Conservation (phyloP, 2,329 filamentous ascomycete species). For the Thermoascus crustaceus region DNA sequence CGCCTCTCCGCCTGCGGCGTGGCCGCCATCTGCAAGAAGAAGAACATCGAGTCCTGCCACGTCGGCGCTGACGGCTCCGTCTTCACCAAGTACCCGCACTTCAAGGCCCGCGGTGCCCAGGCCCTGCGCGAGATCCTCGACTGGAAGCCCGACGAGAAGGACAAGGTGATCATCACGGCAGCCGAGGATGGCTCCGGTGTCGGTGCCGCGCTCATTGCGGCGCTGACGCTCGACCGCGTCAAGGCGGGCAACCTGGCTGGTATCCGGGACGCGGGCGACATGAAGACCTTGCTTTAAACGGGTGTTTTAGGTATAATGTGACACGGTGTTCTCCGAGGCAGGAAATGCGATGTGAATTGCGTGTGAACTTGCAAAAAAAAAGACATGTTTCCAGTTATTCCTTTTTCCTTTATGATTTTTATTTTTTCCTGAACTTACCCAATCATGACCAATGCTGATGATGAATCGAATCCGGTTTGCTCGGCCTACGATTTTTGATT, state of each 20-base stretch:
- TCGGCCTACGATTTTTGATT: too few relatives aligned
- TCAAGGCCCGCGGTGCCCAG: conserved; percentile 83
- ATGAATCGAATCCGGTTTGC: too few relatives aligned
- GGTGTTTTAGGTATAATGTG: too few relatives aligned
- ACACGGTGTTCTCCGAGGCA: too few relatives aligned
- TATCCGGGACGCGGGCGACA: conserved; percentile 43
- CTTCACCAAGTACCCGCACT: conserved; percentile 99
- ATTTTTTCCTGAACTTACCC: too few relatives aligned
- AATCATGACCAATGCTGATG: too few relatives aligned
- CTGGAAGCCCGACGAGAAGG: conserved; percentile 77
- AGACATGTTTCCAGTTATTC: too few relatives aligned
- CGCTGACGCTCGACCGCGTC: conserved; percentile 55
- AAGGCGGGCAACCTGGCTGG: conserved; percentile 52
- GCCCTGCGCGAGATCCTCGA: conserved; percentile 92
- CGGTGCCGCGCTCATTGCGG: conserved; percentile 89
- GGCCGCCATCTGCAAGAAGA: conserved; percentile 94
- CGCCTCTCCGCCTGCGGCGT: conserved; percentile 91
- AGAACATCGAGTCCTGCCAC: conserved; percentile 77
- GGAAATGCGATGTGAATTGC: too few relatives aligned
- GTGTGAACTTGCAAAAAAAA: too few relatives aligned
- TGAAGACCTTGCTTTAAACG: conserved; percentile 26
- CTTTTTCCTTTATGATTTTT: too few relatives aligned
- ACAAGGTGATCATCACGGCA: conserved; percentile 78
- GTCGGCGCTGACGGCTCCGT: conserved; percentile 95
- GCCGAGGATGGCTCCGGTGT: conserved; percentile 96